A percentile compares a stretch with the other conserved stretches of the same genome.
phyloP scores from a whole-genome alignment of 129 eudicot species.

The Saposhnikovia divaricata region DNA sequence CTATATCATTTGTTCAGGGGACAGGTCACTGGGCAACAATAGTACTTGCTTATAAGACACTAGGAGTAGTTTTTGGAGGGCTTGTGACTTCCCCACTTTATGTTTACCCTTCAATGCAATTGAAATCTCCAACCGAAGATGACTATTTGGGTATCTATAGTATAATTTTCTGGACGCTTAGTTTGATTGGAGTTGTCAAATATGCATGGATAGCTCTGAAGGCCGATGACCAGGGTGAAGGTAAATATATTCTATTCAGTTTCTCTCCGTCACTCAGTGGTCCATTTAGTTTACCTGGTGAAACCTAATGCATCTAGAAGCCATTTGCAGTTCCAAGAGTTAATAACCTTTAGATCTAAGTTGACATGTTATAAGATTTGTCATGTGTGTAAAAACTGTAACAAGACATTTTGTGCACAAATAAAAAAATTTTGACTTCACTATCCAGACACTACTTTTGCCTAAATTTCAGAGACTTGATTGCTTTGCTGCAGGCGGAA shows the following conservation, averaged over 20 bases:
- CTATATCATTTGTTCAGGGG: conserved; percentile 18
- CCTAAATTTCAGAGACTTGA: conserved; percentile 12
- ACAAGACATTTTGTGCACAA: neutral
- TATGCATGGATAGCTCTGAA: conserved; percentile 52
- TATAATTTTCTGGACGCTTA: conserved; percentile 73
- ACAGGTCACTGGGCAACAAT: conserved; percentile 25
- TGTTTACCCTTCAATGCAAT: conserved; percentile 70
- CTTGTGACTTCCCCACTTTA: conserved; percentile 73
- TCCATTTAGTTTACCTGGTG: neutral
- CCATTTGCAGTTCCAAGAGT: neutral
- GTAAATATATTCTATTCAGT: conserved; percentile 22
- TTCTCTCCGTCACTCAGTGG: neutral
- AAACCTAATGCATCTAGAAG: neutral
- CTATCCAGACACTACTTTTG: neutral
- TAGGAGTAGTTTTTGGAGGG: conserved; percentile 75
- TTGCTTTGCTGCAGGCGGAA: conserved; percentile 46
- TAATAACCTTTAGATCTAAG: neutral
- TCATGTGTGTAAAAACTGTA: neutral
- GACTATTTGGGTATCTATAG: conserved; percentile 60
- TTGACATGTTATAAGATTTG: neutral
- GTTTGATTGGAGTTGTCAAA: conserved; percentile 56
- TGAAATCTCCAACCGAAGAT: conserved; percentile 52
- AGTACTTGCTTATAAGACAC: conserved; percentile 52
- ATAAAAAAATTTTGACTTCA: neutral
- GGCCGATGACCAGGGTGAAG: conserved; percentile 87